Base-by-base conservation (phyloP, 1,284 basidiomycete species). In the Mycosarcoma mackinlayi region DNA sequence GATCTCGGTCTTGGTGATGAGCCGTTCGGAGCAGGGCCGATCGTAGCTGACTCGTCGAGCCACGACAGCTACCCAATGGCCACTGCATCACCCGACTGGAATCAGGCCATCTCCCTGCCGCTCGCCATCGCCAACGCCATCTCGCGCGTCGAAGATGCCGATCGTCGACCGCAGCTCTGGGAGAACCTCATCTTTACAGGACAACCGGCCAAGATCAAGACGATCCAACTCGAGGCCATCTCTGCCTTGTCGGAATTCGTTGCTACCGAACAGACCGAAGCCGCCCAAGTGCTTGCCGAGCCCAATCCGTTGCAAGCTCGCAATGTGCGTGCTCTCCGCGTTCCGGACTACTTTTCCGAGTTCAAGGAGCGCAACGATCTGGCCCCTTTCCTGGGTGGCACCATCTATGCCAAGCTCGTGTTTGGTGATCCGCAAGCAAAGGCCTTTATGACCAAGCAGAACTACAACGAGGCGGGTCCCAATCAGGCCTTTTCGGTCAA, bases 301-400 rank as follows among this genome's bases (percentile, higher is more conserved):
- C 76, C 76, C 33, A 76, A 78, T 25, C 62, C 73, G 10, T 25
- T 66, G 40, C 79, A 82, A 49, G 67, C 79, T 21, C 71, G 68
- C 48, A 75, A 63, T 25, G 78, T 77, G 18, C 70, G 80, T 14
- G 69, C 74, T 24, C 53, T 78, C 44, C 64, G 64, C n/a, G 74
- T 78, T 33, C 80, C 80, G 4, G 80, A 82, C 65, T 82, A 78
- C 66, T 82, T 82, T 55, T 57, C 68, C 37, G 77, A 79, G 42
- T 82, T 77, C 60, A 82, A 82, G 62, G 80, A 80, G 7, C 60
- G 77, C n/a, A 74, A 67, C 18, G 79, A 82, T 31, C 51, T 82
- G 25, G 78, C 77, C 7, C 62, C 73, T 4, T 82, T 79, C 65
- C 64, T 82, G 1, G 80, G 80, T 21, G 79, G 67, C 10, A 81